Percentiles rank a stretch among this genome's conserved stretches.
Evolutionary conservation across 306 rosid genomes (phyloP).

Genomic region (Ochetophila trinervis): DNA sequence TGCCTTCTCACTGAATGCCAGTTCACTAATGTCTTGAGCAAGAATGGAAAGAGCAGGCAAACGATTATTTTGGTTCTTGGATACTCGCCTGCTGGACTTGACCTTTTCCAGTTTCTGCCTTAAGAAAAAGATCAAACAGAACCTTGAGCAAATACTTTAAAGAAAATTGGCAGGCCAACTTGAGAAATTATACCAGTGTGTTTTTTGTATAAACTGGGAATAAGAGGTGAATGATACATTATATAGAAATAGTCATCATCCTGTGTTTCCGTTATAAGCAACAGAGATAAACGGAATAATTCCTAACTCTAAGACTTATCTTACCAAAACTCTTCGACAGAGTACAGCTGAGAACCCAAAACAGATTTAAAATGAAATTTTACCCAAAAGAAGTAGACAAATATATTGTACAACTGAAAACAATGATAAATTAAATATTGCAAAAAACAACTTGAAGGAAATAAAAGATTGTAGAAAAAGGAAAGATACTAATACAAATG

Average conservation of each 20-base stretch:
- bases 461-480: not conserved
- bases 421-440: not conserved
- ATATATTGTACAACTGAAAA: too few species aligned
- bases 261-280: too few species aligned
- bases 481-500: not conserved
- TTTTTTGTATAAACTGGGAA: not conserved
- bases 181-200: not conserved
- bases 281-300: too few species aligned
- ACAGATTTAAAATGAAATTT: too few species aligned
- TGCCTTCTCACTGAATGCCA: slow-evolving; percentile 71
- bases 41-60: slow-evolving; percentile 58
- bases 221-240: not conserved
- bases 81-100: slow-evolving; percentile 42
- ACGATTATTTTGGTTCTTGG: slow-evolving; percentile 54
- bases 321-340: too few species aligned
- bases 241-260: too few species aligned
- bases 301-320: too few species aligned
- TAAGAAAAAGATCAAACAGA: slow-evolving; percentile 37
- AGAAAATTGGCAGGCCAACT: slow-evolving; percentile 1
- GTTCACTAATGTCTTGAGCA: slow-evolving; percentile 60
- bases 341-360: too few species aligned
- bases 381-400: too few species aligned
- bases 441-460: not conserved
- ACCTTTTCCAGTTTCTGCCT: slow-evolving; percentile 69
- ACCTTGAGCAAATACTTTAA: slow-evolving; percentile 29